Conservation (phyloP, 768 basidiomycete species). For the Austroboletus festivus region DNA sequence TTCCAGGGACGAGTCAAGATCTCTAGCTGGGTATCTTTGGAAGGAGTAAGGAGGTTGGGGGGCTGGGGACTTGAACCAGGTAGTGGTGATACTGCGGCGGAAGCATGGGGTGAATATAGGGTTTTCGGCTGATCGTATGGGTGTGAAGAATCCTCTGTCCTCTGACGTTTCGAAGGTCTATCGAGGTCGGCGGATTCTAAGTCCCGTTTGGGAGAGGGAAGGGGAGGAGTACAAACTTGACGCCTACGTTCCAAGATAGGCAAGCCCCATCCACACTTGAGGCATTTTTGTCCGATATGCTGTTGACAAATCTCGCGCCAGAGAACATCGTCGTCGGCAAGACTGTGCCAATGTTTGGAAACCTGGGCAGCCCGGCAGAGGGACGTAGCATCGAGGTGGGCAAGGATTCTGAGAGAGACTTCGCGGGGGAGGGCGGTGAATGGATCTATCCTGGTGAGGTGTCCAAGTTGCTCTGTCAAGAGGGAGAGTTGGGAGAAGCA, state of each 20-base stretch:
- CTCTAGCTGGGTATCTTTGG: constrained; percentile 27
- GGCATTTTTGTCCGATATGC: constrained; percentile 95
- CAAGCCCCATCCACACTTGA: constrained; percentile 96
- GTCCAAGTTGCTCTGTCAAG: constrained; percentile 85
- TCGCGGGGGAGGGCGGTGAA: constrained; percentile 89
- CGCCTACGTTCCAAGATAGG: constrained; percentile 83
- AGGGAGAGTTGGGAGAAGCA: constrained; percentile 98
- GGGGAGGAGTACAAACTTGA: constrained; percentile 34
- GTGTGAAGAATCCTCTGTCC: constrained; percentile 12
- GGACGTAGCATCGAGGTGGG: constrained; percentile 87
- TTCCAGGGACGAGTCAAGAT: constrained; percentile 91
- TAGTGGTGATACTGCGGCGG: constrained; percentile 11
- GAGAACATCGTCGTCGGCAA: constrained; percentile 93
- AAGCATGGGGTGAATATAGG: constrained; percentile 12
- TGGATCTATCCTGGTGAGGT: constrained; percentile 95
- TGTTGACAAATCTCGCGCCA: constrained; percentile 98
- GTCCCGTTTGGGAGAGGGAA: constrained; percentile 39
- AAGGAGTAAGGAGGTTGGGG: constrained; percentile 27
- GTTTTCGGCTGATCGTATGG: background rate
- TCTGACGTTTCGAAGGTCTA: constrained; percentile 53
- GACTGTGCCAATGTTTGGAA: constrained; percentile 72
- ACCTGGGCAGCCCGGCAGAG: constrained; percentile 94
- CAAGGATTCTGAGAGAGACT: constrained; percentile 80
- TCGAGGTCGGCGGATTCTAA: constrained; percentile 30
- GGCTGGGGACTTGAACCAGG: constrained; percentile 2